Conservation (phyloP, 2,329 filamentous ascomycete species). For the Chaetomium strumarium region DNA sequence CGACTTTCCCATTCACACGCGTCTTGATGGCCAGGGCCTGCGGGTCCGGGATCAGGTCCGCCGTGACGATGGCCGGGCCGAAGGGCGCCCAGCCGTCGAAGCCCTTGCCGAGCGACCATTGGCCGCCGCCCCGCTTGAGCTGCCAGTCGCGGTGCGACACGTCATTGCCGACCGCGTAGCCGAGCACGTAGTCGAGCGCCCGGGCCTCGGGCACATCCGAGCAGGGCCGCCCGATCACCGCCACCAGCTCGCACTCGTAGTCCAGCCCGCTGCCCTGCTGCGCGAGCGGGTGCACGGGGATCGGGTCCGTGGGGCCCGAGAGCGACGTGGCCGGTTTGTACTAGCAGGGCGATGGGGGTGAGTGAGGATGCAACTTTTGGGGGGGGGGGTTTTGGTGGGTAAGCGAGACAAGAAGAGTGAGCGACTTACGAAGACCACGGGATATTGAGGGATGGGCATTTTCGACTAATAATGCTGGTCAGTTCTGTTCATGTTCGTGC, state of each 20-base stretch:
- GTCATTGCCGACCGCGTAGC: slow-evolving; percentile 72
- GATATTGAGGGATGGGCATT: slow-evolving; percentile 63
- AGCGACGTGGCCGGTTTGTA: slow-evolving; percentile 65
- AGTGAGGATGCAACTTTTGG: slow-evolving; percentile 36
- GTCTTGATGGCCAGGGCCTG: slow-evolving; percentile 52
- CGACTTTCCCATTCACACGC: slow-evolving; percentile 51
- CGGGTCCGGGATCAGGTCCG: slow-evolving; percentile 49
- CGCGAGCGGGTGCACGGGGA: slow-evolving; percentile 59
- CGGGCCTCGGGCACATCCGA: slow-evolving; percentile 57
- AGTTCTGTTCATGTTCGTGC: background rate
- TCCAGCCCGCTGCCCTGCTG: slow-evolving; percentile 63
- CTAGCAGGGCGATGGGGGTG: slow-evolving; percentile 25
- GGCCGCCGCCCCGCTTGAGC: slow-evolving; percentile 58
- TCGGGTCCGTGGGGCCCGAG: slow-evolving; percentile 56
- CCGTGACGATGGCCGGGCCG: slow-evolving; percentile 63
- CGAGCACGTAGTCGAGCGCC: slow-evolving; percentile 67
- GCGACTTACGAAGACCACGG: slow-evolving; percentile 58
- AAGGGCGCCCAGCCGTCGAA: slow-evolving; percentile 72
- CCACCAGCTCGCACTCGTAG: slow-evolving; percentile 75
- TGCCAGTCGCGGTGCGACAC: slow-evolving; percentile 78
- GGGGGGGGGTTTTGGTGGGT: background rate
- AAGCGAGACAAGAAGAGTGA: background rate
- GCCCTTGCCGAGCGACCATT: slow-evolving; percentile 68
- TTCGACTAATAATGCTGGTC: slow-evolving; percentile 39
- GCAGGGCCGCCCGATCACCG: slow-evolving; percentile 64